Evolutionary conservation across 306 rosid species (phyloP), one percentile per base, ranked within the genome.

Genomic region (Myrica gale): DNA sequence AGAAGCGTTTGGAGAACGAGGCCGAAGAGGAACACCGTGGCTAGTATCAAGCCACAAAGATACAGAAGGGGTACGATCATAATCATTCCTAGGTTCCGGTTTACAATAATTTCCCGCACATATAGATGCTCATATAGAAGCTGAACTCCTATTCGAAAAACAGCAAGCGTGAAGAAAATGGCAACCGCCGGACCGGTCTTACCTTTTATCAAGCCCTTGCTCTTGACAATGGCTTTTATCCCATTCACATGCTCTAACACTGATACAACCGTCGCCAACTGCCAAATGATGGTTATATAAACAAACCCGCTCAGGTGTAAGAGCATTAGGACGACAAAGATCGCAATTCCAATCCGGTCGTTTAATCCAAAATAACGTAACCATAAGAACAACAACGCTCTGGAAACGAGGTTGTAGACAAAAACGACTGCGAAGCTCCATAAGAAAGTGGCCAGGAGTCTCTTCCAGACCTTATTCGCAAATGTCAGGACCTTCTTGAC

Each of bases 251-350:
- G 72, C 32, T 80, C 83, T 42, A 80, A 58, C 39, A 58, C 79
- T 0, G 83, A 68, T 0, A 74, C 83, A 12, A 80, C 83, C 4
- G 71, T 74, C 0, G 83, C 83, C 72, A 80, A 39, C 46, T 68
- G 79, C 83, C 83, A 80, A n/a, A 80, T 53, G 21, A 80, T 62
- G 75, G 69, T 57, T 19, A 80, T 45, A 21, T 74, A 80, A 2
- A 74, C 79, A 11, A 69, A 69, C 9, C 73, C 73, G 5, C 21
- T 46, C 5, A 46, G 21, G 56, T 69, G 47, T 46, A 69, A 9
- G 43, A 69, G 21, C 20, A 12, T 0, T 23, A 69, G 42, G 21
- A 47, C 12, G 21, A 20, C 3, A 1, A 21, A 1, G 21, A 69
- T 21, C 17, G 2, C 42, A 21, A 5, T 7, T 10, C 43, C 54